phyloP scores from a whole-genome alignment of 768 basidiomycete species.

The Hygrophorus russula region DNA sequence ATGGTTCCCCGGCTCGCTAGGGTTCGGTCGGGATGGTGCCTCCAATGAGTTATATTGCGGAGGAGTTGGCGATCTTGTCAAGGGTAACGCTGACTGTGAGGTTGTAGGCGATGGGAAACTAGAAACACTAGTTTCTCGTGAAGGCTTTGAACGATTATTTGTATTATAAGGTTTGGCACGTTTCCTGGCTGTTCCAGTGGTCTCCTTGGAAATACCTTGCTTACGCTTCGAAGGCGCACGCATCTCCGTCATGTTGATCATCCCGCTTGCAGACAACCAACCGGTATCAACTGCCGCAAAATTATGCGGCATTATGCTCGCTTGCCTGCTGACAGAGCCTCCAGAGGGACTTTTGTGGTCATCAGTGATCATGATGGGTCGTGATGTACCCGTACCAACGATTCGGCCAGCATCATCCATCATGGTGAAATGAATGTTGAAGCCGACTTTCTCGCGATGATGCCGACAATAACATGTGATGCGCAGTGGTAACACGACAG shows the following conservation, averaged over 20 bases:
- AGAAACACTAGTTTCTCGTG: conserved; percentile 45
- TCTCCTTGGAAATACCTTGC: neutral
- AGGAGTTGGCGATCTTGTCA: conserved; percentile 36
- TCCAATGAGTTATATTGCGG: conserved; percentile 9
- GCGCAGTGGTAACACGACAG: conserved; percentile 81
- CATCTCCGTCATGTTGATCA: conserved; percentile 7
- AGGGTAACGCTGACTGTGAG: conserved; percentile 30
- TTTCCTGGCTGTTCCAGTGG: conserved; percentile 29
- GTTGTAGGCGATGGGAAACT: conserved; percentile 38
- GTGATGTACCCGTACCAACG: conserved; percentile 72
- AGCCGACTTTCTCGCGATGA: conserved; percentile 94
- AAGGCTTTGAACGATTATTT: conserved; percentile 29
- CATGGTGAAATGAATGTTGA: conserved; percentile 83
- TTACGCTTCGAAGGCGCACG: conserved; percentile 28
- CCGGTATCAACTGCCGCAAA: conserved; percentile 6
- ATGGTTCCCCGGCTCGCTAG: neutral
- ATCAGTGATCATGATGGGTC: conserved; percentile 97
- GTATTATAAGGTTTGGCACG: conserved; percentile 66
- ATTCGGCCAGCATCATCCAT: conserved; percentile 68
- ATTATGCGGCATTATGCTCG: conserved; percentile 14
- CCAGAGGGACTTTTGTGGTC: conserved; percentile 74
- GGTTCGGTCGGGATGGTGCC: neutral
- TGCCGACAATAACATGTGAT: conserved; percentile 98
- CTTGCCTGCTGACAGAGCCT: conserved; percentile 12
- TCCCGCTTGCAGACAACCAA: conserved; percentile 14